Evolutionary conservation across 768 basidiomycete genomes (phyloP).

Genomic region (Suillus lakei): DNA sequence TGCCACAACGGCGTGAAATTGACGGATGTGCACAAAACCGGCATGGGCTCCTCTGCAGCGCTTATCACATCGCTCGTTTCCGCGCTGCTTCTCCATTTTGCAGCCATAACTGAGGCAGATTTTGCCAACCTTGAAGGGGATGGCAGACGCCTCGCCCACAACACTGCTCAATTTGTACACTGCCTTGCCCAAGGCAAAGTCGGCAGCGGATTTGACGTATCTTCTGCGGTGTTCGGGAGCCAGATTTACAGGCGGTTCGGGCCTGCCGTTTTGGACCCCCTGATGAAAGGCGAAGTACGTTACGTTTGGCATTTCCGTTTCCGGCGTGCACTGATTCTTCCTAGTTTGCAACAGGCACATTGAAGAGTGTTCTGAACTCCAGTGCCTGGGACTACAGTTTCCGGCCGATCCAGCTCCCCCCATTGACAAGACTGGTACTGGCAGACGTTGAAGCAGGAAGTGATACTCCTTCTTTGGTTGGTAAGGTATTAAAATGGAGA

Average conservation of each 20-base stretch:
- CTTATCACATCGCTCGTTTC: conserved; percentile 95
- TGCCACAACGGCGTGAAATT: conserved; percentile 68
- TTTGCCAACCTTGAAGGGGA: conserved; percentile 48
- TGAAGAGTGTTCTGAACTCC: conserved; percentile 62
- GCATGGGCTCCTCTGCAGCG: conserved; percentile 95
- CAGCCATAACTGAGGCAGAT: conserved; percentile 56
- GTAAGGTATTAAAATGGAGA: conserved; percentile 86
- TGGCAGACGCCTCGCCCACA: conserved; percentile 77
- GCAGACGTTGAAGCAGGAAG: conserved; percentile 97
- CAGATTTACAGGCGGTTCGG: conserved; percentile 91
- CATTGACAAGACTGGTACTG: conserved; percentile 80
- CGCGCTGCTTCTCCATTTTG: conserved; percentile 78
- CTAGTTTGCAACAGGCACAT: conserved; percentile 19
- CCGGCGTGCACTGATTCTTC: conserved; percentile 1
- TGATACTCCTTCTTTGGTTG: conserved; percentile 92
- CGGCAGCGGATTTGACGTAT: conserved; percentile 96
- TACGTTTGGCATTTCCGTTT: not conserved
- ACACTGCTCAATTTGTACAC: conserved; percentile 92
- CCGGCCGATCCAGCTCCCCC: conserved; percentile 80
- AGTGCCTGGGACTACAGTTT: conserved; percentile 74
- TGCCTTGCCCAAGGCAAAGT: conserved; percentile 98
- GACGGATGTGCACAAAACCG: conserved; percentile 94
- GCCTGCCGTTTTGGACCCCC: conserved; percentile 64
- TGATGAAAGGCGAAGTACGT: conserved; percentile 56
- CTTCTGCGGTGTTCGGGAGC: conserved; percentile 92